These are phyloP conservation scores for Ormosia emarginata DNA, from an alignment of 306 rosid genomes.

Conservation along the genomic window DNA sequence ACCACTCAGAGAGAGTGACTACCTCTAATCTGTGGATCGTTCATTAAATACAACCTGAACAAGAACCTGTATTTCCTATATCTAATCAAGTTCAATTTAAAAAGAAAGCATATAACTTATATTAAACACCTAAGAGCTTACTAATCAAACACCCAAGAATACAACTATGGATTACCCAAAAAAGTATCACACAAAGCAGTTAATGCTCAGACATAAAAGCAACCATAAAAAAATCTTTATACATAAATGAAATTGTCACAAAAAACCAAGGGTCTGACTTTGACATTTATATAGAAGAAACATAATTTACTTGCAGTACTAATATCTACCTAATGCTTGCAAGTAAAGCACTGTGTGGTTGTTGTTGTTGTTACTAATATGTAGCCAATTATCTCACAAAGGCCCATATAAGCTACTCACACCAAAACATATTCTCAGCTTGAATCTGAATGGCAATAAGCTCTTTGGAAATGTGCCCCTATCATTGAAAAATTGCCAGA, in stretches of 20 bases:
- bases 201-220: background rate
- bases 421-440: background rate
- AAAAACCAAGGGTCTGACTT: background rate
- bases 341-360: background rate
- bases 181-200: background rate
- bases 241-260: background rate
- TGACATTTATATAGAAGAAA: background rate
- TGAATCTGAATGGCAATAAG: background rate
- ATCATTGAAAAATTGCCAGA: background rate
- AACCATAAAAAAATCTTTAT: background rate
- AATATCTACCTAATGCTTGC: background rate
- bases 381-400: background rate
- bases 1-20: background rate
- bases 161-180: background rate
- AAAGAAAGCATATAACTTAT: background rate
- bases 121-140: background rate
- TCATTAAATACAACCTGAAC: background rate
- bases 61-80: background rate
- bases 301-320: background rate
- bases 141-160: background rate
- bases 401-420: background rate
- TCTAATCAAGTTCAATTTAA: background rate
- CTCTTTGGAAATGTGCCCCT: conserved; percentile 11
- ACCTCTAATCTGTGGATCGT: background rate
- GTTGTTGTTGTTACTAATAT: background rate